Conservation (phyloP, 1,139 yeast species). For the Taiozyma sp. region DNA sequence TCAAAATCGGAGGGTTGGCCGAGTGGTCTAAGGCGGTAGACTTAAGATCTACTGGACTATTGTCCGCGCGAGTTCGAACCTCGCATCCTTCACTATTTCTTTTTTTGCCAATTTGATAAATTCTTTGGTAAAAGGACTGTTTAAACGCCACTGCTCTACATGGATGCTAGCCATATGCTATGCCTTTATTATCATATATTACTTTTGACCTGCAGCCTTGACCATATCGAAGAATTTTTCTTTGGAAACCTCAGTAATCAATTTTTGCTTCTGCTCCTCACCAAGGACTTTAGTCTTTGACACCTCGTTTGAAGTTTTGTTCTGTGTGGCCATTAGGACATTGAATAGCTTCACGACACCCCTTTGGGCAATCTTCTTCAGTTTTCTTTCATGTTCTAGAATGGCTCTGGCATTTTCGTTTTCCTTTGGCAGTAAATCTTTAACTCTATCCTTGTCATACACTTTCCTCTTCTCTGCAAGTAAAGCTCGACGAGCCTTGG, state of each 20-base stretch:
- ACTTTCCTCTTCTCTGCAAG: conserved; percentile 65
- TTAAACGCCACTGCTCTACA: background rate
- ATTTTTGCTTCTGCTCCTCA: conserved; percentile 44
- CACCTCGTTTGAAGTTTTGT: conserved; percentile 40
- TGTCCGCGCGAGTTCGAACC: conserved; percentile 78
- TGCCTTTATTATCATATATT: background rate
- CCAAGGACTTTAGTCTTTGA: conserved; percentile 27
- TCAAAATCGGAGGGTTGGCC: conserved; percentile 16
- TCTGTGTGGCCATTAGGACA: conserved; percentile 83
- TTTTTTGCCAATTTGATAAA: too few species aligned
- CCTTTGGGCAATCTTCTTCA: conserved; percentile 83
- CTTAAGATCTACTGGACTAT: conserved; percentile 20
- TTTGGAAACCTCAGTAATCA: conserved; percentile 76
- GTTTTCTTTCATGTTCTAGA: conserved; percentile 62
- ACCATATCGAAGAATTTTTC: conserved; percentile 87
- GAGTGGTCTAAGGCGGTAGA: conserved; percentile 22
- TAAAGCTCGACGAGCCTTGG: conserved; percentile 71
- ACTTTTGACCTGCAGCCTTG: conserved; percentile 59
- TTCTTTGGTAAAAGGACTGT: background rate
- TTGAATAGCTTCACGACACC: conserved; percentile 93
- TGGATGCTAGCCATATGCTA: background rate
- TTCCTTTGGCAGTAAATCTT: conserved; percentile 55
- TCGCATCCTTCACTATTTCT: conserved; percentile 60
- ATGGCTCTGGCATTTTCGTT: conserved; percentile 45
- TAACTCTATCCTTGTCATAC: conserved; percentile 64